A percentile compares a stretch with the other conserved stretches of the same genome.
phyloP scores from a whole-genome alignment of 805 yeast genomes.

The Sugiyamaella marilandica region DNA sequence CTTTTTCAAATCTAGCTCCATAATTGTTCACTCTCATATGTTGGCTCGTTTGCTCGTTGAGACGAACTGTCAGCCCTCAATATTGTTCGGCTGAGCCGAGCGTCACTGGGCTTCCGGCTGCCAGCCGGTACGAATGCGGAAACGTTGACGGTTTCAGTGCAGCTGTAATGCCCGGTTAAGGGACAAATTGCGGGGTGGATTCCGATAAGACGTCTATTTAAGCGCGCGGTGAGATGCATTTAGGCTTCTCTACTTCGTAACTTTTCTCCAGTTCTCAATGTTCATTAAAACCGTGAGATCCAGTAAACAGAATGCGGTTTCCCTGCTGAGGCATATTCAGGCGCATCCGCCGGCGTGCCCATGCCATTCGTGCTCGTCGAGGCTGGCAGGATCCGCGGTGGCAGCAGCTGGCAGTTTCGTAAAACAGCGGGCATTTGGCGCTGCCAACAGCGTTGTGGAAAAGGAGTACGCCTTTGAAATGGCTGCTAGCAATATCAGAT shows the following conservation, averaged over 20 bases:
- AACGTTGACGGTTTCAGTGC: no score
- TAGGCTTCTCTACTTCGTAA: no score
- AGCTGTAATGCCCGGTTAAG: neutral
- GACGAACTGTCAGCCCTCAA: no score
- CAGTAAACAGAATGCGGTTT: conserved; percentile 10
- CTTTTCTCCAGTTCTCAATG: neutral
- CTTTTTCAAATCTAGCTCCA: no score
- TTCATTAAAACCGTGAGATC: conserved; percentile 6
- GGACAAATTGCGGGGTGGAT: neutral
- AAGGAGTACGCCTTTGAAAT: conserved; percentile 38
- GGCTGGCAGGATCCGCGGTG: conserved; percentile 10
- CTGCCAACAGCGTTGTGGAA: conserved; percentile 8
- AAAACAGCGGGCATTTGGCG: conserved; percentile 13
- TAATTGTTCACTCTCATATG: no score
- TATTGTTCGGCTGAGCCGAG: no score
- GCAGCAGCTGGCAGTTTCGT: conserved; percentile 15
- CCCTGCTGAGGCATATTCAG: conserved; percentile 15
- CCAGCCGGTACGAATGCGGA: no score
- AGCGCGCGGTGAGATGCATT: neutral
- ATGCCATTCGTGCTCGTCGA: conserved; percentile 32
- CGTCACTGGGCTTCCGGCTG: no score
- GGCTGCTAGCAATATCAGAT: conserved; percentile 38
- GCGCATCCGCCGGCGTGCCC: conserved; percentile 32
- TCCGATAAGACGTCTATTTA: neutral
- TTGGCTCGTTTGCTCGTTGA: no score